phyloP scores from a whole-genome alignment of 495 filamentous ascomycete species.

The Lophium mytilinum region DNA sequence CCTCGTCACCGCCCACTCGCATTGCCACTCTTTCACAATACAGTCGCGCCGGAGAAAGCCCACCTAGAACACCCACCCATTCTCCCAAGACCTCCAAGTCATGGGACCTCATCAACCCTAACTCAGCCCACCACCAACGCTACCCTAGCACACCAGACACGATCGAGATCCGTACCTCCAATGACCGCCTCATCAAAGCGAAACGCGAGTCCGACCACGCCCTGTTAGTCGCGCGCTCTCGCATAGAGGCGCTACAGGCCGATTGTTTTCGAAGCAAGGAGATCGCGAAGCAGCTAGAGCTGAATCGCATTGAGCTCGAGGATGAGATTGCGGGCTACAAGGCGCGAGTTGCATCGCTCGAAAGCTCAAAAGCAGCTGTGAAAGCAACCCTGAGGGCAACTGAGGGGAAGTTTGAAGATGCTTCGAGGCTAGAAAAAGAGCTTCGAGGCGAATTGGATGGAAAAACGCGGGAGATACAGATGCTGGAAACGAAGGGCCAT shows the following conservation, averaged over 20 bases:
- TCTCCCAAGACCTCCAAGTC: not conserved
- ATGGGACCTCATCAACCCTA: not conserved
- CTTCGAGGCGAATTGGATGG: constrained; percentile 8
- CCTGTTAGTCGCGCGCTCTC: constrained; percentile 8
- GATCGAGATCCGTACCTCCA: constrained; percentile 3
- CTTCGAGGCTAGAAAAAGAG: constrained; percentile 4
- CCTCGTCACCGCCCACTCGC: constrained; percentile 15
- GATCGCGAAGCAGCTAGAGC: constrained; percentile 1
- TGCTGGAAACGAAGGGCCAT: constrained; percentile 3
- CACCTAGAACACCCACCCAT: not conserved
- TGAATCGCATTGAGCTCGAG: constrained; percentile 4
- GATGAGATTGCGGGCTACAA: constrained; percentile 13
- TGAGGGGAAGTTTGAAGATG: constrained; percentile 4
- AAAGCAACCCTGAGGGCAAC: constrained; percentile 13
- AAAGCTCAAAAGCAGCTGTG: constrained; percentile 2
- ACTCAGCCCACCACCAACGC: not conserved
- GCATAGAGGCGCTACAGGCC: constrained; percentile 17
- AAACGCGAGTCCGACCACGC: constrained; percentile 22
- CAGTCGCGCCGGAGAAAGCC: not conserved
- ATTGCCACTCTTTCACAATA: not conserved
- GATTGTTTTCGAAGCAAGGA: constrained; percentile 19
- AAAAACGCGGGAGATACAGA: constrained; percentile 11
- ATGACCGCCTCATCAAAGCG: constrained; percentile 16
- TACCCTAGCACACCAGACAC: not conserved
- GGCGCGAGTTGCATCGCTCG: constrained; percentile 9